These are phyloP conservation scores for Mucuna pruriens DNA, from an alignment of 306 rosid species.

Conservation along the genomic window DNA sequence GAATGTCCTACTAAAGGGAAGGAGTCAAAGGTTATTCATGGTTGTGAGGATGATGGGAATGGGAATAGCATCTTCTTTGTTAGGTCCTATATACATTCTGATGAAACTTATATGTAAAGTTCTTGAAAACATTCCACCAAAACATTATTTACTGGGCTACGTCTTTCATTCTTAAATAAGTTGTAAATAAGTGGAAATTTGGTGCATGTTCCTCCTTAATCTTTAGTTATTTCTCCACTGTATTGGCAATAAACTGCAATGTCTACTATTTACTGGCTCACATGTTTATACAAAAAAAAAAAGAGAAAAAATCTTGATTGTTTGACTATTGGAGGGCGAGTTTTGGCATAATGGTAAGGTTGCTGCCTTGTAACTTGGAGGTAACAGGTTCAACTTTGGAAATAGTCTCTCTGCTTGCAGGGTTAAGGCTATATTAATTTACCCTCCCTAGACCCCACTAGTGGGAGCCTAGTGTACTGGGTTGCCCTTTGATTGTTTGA, in stretches of 20 bases:
- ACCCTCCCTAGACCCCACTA: background rate
- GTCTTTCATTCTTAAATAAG: background rate
- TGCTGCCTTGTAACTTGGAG: background rate
- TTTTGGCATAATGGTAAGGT: background rate
- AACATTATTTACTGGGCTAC: background rate
- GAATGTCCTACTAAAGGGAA: background rate
- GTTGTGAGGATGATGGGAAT: slow-evolving; percentile 9
- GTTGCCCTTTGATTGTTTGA: background rate
- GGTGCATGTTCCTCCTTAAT: background rate
- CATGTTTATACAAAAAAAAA: background rate
- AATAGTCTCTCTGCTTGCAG: background rate
- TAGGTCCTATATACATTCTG: slow-evolving; percentile 14
- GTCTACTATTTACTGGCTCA: background rate
- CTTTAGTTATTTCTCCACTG: slow-evolving; percentile 3
- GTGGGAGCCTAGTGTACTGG: background rate
- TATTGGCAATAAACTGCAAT: slow-evolving; percentile 7
- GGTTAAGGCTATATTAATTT: background rate
- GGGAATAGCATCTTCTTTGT: slow-evolving; percentile 1
- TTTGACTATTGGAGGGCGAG: slow-evolving; percentile 13
- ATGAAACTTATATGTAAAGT: background rate
- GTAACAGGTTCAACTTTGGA: background rate
- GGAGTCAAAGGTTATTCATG: background rate
- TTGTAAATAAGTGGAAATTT: background rate
- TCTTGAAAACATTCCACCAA: background rate
- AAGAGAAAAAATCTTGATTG: background rate